Conservation (phyloP, 768 basidiomycete genomes). For the Trametes cingulata region DNA sequence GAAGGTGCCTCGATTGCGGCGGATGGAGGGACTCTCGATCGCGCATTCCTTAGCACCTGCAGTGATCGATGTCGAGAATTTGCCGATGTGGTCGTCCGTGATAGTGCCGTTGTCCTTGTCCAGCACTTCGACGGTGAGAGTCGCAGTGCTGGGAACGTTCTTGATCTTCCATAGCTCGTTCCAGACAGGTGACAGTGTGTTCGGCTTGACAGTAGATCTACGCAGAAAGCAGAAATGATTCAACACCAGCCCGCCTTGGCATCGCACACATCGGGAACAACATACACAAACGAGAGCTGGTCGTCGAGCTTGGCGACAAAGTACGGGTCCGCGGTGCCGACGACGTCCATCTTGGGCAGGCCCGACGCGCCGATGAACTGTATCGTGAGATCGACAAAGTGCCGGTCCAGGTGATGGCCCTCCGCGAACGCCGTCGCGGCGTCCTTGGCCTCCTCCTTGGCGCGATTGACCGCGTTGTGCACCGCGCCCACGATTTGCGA, state of each 20-base stretch:
- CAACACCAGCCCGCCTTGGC: neutral
- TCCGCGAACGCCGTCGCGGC: conserved; percentile 9
- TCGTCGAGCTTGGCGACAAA: conserved; percentile 69
- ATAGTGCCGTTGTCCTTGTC: conserved; percentile 65
- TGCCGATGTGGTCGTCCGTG: conserved; percentile 66
- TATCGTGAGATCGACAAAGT: conserved; percentile 57
- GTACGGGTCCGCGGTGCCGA: conserved; percentile 66
- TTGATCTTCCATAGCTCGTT: conserved; percentile 73
- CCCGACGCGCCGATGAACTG: conserved; percentile 74
- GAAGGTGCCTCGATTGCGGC: conserved; percentile 57
- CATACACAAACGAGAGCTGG: conserved; percentile 60
- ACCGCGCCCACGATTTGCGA: conserved; percentile 21
- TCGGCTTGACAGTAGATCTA: conserved; percentile 65
- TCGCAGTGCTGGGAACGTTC: conserved; percentile 68
- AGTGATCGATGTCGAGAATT: conserved; percentile 52
- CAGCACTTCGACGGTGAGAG: conserved; percentile 58
- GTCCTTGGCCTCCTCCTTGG: conserved; percentile 12
- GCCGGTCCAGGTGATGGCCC: conserved; percentile 1
- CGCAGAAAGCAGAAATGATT: neutral
- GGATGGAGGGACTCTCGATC: conserved; percentile 54
- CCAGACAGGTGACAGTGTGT: conserved; percentile 68
- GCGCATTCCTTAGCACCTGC: conserved; percentile 65
- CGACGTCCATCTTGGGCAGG: conserved; percentile 70
- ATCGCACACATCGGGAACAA: neutral
- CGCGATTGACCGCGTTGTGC: conserved; percentile 17